Percentiles rank a stretch among this genome's conserved stretches.
Evolutionary conservation across 2,329 filamentous ascomycete species (phyloP).

Genomic region (Alternaria triticina): DNA sequence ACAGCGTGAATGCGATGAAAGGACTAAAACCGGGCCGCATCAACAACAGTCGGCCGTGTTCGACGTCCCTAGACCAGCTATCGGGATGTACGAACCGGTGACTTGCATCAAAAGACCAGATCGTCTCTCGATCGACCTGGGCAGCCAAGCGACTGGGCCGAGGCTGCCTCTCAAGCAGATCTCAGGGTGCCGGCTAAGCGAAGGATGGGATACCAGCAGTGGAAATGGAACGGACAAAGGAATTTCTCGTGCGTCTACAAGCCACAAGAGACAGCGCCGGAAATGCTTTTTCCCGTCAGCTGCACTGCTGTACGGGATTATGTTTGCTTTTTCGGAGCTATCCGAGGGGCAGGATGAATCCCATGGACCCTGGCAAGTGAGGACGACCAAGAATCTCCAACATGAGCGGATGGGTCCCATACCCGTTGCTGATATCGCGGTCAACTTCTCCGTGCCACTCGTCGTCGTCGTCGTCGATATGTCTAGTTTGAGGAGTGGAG

Average conservation of each 20-base stretch:
- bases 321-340: not conserved
- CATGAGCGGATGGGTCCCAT: not conserved
- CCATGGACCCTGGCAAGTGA: not conserved
- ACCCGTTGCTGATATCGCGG: not conserved
- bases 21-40: not conserved
- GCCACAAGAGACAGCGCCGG: not conserved
- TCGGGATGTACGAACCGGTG: not conserved
- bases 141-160: not conserved
- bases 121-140: not conserved
- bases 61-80: not conserved
- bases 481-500: not conserved
- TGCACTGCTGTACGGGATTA: not conserved
- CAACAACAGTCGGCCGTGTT: not conserved
- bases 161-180: not conserved
- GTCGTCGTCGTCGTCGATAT: not conserved
- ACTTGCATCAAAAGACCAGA: not conserved
- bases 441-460: not conserved
- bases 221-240: not conserved
- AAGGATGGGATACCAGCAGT: not conserved
- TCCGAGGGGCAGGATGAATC: not conserved
- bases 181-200: not conserved
- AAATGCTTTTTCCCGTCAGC: not conserved
- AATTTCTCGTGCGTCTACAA: not conserved
- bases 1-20: not conserved
- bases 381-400: not conserved